These are phyloP conservation scores for Gymnopilus dilepis DNA, from an alignment of 768 basidiomycete genomes.

Conservation along the genomic window DNA sequence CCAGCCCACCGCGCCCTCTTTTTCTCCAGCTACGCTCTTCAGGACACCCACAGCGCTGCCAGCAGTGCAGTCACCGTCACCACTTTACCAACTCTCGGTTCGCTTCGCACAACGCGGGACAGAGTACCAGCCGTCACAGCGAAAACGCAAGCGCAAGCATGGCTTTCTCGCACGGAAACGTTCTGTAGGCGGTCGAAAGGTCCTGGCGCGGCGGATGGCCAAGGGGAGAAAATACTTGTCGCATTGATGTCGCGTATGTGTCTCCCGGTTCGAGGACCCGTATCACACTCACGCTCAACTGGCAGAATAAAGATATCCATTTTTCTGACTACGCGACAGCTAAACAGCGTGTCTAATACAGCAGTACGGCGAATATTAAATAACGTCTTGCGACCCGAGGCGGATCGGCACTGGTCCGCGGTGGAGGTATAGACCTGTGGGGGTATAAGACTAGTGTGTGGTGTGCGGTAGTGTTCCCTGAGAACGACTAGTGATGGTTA, in stretches of 20 bases:
- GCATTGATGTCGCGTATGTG: slow-evolving; percentile 53
- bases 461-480: slow-evolving; percentile 7
- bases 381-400: slow-evolving; percentile 18
- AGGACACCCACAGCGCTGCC: slow-evolving; percentile 20
- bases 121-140: slow-evolving; percentile 97
- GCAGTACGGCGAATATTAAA: slow-evolving; percentile 21
- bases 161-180: slow-evolving; percentile 86
- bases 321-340: slow-evolving; percentile 21
- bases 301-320: not conserved
- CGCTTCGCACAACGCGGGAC: slow-evolving; percentile 76
- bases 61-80: slow-evolving; percentile 42
- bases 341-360: slow-evolving; percentile 25
- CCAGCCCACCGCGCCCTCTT: slow-evolving; percentile 20
- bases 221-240: slow-evolving; percentile 83
- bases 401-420: slow-evolving; percentile 18
- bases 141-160: slow-evolving; percentile 90
- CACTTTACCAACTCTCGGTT: slow-evolving; percentile 50
- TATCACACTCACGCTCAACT: not conserved
- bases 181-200: slow-evolving; percentile 70
- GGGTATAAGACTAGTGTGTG: slow-evolving; percentile 25
- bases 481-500: slow-evolving; percentile 13
- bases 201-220: slow-evolving; percentile 68
- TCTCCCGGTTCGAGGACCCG: not conserved
- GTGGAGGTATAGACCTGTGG: slow-evolving; percentile 27
- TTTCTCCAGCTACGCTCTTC: slow-evolving; percentile 29